Conservation (phyloP, 345 rosid species). For the Mallotus nudiflorus region DNA sequence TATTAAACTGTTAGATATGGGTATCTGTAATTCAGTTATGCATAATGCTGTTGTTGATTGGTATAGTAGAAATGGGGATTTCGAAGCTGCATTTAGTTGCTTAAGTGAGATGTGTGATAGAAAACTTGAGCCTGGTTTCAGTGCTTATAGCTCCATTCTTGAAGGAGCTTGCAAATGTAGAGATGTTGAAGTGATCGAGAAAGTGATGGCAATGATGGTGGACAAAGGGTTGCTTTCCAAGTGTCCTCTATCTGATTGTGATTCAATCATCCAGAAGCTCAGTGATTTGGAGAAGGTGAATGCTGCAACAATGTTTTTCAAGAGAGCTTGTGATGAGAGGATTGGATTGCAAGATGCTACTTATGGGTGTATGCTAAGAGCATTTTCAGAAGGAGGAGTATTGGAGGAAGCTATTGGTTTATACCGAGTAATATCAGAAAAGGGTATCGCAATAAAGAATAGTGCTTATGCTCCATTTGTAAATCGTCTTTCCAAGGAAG, state of each 20-base stretch:
- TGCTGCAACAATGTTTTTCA: constrained; percentile 58
- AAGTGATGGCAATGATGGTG: constrained; percentile 39
- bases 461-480: constrained; percentile 45
- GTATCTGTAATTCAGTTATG: constrained; percentile 47
- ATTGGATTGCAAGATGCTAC: constrained; percentile 40
- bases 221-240: constrained; percentile 43
- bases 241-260: constrained; percentile 15
- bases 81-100: constrained; percentile 40
- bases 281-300: constrained; percentile 52
- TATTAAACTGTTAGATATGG: constrained; percentile 46
- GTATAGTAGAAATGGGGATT: constrained; percentile 51
- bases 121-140: constrained; percentile 44
- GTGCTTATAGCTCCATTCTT: constrained; percentile 51
- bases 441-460: constrained; percentile 36
- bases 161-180: constrained; percentile 62
- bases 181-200: constrained; percentile 43
- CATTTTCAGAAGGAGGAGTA: constrained; percentile 48
- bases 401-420: constrained; percentile 48
- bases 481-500: constrained; percentile 49
- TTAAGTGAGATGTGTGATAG: constrained; percentile 54
- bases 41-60: constrained; percentile 51
- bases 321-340: constrained; percentile 42
- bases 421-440: constrained; percentile 35
- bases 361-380: constrained; percentile 51
- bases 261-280: constrained; percentile 50